Evolutionary conservation across 192 early-diverging fungal species (phyloP).

Genomic region (Glomus cerebriforme): DNA sequence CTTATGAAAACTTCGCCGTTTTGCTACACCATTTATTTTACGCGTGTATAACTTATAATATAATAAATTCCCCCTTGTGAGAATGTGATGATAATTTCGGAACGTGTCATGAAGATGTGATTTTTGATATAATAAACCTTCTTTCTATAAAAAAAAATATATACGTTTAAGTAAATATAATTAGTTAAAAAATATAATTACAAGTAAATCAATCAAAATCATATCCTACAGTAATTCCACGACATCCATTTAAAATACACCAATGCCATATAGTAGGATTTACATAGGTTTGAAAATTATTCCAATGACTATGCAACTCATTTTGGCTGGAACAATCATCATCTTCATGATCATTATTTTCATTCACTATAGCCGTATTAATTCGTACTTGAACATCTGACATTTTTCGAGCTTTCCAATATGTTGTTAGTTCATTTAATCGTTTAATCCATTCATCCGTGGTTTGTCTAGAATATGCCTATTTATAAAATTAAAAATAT

Average conservation of each 20-base stretch:
- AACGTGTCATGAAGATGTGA: slow-evolving; percentile 34
- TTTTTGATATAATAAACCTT: slow-evolving; percentile 42
- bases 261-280: slow-evolving; percentile 42
- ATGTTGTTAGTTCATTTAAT: slow-evolving; percentile 23
- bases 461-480: slow-evolving; percentile 2
- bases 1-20: slow-evolving; percentile 31
- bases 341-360: slow-evolving; percentile 32
- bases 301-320: slow-evolving; percentile 36
- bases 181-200: neutral
- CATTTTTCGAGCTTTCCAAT: slow-evolving; percentile 37
- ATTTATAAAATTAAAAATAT: neutral
- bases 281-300: slow-evolving; percentile 34
- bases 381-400: slow-evolving; percentile 36
- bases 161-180: neutral
- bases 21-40: slow-evolving; percentile 27
- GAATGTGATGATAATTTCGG: slow-evolving; percentile 39
- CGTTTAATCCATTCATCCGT: slow-evolving; percentile 11
- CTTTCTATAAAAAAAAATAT: slow-evolving; percentile 21
- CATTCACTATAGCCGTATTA: slow-evolving; percentile 3
- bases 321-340: slow-evolving; percentile 31
- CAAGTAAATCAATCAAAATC: neutral
- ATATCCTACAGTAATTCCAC: slow-evolving; percentile 34
- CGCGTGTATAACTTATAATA: slow-evolving; percentile 35
- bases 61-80: slow-evolving; percentile 38
- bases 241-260: slow-evolving; percentile 46